phyloP scores from a whole-genome alignment of 495 filamentous ascomycete genomes.

The Bacidia rubella region DNA sequence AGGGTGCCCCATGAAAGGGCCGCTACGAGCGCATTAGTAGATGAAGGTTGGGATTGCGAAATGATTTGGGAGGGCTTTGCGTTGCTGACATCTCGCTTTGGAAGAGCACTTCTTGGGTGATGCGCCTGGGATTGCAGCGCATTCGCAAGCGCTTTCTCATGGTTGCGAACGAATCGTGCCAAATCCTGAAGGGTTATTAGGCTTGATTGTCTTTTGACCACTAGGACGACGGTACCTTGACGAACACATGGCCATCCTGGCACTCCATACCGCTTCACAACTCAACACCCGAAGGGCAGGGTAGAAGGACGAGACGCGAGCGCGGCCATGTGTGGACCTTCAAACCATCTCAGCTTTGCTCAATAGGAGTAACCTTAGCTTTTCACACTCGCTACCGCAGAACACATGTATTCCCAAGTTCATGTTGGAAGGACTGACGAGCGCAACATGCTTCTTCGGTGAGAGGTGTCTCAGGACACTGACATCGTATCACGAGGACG shows the following conservation, averaged over 20 bases:
- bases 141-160: constrained; percentile 95
- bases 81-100: neutral
- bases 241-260: constrained; percentile 81
- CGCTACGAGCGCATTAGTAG: constrained; percentile 59
- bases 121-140: constrained; percentile 74
- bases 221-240: constrained; percentile 47
- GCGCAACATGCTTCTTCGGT: too few species aligned
- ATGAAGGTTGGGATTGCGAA: neutral
- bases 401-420: too few species aligned
- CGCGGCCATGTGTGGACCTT: neutral
- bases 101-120: neutral
- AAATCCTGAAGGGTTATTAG: constrained; percentile 52
- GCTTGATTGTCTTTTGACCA: constrained; percentile 9
- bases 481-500: neutral
- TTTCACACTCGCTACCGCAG: too few species aligned
- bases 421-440: too few species aligned
- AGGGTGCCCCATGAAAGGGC: constrained; percentile 76
- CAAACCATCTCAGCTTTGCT: too few species aligned
- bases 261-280: constrained; percentile 45
- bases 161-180: constrained; percentile 86
- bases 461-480: too few species aligned
- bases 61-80: neutral
- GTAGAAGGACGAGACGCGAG: neutral
- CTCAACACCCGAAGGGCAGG: neutral
- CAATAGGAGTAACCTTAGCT: too few species aligned